Base-by-base conservation (phyloP, 768 basidiomycete genomes). In the Termitomyces titanicus region DNA sequence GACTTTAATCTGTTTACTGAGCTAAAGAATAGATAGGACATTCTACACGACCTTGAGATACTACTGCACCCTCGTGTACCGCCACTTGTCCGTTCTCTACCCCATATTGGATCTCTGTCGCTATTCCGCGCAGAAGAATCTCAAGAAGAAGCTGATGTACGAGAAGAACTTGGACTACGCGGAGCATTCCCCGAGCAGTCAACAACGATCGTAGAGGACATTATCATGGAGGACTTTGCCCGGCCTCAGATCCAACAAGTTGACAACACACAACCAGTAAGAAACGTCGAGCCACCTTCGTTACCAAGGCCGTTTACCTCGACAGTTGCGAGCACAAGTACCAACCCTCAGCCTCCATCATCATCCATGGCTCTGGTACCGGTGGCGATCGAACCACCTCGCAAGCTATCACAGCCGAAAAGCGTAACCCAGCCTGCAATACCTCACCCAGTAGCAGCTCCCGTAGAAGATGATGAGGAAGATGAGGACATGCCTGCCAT, bases 41-140 rank as follows among this genome's bases (percentile, higher is more conserved):
- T 66, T 29, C 70, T 76, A 56, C 70, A 63, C 20, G 70, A 71
- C 34, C 63, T 88, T 45, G 88, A 89, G 54, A 66, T 85, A 25
- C 70, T 92, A 22, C 65, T 94, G 11, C 92, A 94, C 62, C 91
- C 92, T 44, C 85, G 90, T 20, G 75, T 89, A 5, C 92, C 92
- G 9, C 88, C 91, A 8, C 69, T 90, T 12, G 74, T 91, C 51
- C 83, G 86, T 43, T 76, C 86, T 3, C 67, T 88, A 54, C 88
- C 89, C 15, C 74, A 79, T 29, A 65, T 88, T 11, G 88, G 88
- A 58, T 68, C 76, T 1, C 65, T 91, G 15, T 78, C 84, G 12
- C 73, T 92, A 27, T 84, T 83, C 60, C 78, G 76, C 25, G 70
- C 72, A 2, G 87, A 91, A 59, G 88, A 89, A 63, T 76, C 80